Conservation (phyloP, 1,139 yeast species). For the Waltiozyma sp. region DNA sequence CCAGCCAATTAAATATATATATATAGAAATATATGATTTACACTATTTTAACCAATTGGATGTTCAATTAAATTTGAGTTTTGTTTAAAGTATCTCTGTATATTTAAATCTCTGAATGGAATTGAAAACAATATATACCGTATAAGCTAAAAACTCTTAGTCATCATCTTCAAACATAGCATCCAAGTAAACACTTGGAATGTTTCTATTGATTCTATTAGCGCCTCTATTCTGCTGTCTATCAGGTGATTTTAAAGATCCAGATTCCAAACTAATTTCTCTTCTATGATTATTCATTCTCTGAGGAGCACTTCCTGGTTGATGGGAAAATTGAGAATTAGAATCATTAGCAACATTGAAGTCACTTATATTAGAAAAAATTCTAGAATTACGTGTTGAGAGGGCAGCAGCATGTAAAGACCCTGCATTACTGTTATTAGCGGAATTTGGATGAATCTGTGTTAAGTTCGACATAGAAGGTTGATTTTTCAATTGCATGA, state of each 20-base stretch:
- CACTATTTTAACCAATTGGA: too few relatives aligned
- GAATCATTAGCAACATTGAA: not conserved
- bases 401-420: not conserved
- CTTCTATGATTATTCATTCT: constrained; percentile 8
- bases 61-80: too few relatives aligned
- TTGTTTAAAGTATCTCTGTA: too few relatives aligned
- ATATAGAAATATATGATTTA: too few relatives aligned
- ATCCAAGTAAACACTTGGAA: constrained; percentile 49
- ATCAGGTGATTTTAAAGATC: constrained; percentile 9
- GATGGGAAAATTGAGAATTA: not conserved
- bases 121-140: too few relatives aligned
- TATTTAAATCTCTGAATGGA: too few relatives aligned
- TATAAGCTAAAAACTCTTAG: too few relatives aligned
- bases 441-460: not conserved
- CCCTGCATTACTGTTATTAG: not conserved
- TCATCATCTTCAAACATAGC: constrained; percentile 35
- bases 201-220: constrained; percentile 20
- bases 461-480: not conserved
- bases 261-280: constrained; percentile 7
- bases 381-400: not conserved
- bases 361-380: not conserved
- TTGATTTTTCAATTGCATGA: constrained; percentile 32
- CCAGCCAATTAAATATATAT: too few relatives aligned
- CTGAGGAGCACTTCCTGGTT: not conserved
- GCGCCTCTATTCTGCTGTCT: constrained; percentile 9